These are phyloP conservation scores for Corrigiola litoralis DNA, from an alignment of 179 eudicot genomes.

Conservation along the genomic window DNA sequence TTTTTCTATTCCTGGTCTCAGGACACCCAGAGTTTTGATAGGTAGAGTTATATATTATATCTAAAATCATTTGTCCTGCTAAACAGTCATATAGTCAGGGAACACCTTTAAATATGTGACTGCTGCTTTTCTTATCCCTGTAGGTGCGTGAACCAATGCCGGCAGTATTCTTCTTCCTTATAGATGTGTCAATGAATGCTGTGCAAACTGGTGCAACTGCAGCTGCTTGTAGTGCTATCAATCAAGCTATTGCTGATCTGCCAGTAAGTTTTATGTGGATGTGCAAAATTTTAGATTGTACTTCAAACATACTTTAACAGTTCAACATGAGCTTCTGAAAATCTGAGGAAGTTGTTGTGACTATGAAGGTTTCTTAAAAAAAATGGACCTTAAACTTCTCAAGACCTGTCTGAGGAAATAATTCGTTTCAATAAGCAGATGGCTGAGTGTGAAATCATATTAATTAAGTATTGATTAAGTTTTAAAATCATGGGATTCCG, in stretches of 20 bases:
- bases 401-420: not conserved
- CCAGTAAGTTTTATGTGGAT: constrained; percentile 56
- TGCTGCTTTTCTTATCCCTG: constrained; percentile 11
- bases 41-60: too few species aligned
- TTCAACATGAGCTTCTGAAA: not conserved
- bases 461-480: too few species aligned
- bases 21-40: too few species aligned
- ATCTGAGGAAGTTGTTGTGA: too few species aligned
- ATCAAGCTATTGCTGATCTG: constrained; percentile 87
- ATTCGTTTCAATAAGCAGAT: not conserved
- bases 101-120: not conserved
- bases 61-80: not conserved
- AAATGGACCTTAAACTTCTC: not conserved
- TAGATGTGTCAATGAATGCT: constrained; percentile 90
- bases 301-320: not conserved
- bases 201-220: constrained; percentile 97
- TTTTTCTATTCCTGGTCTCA: too few species aligned
- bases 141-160: constrained; percentile 99
- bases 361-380: not conserved
- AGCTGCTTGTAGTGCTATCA: constrained; percentile 91
- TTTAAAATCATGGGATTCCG: too few species aligned
- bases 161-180: constrained; percentile 83
- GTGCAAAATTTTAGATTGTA: not conserved
- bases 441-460: not conserved
- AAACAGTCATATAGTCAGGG: not conserved